phyloP scores from a whole-genome alignment of 192 early-diverging fungal genomes.

The Coemansia sp. region DNA sequence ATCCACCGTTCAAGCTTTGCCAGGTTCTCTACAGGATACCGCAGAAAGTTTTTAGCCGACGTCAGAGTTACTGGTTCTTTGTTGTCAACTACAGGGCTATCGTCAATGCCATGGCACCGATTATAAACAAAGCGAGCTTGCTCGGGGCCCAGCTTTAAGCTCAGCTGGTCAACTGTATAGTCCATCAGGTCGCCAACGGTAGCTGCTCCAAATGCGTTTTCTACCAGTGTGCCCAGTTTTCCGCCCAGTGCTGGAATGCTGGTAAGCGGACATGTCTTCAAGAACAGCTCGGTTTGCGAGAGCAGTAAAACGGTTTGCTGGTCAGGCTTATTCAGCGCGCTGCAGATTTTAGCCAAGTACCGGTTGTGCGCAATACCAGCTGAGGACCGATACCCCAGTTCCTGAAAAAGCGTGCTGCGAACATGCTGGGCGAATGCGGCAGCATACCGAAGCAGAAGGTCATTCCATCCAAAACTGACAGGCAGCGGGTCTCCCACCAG shows the following conservation, averaged over 20 bases:
- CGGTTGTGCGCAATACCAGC: constrained; percentile 84
- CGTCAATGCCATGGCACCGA: constrained; percentile 49
- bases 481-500: constrained; percentile 40
- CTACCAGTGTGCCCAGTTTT: constrained; percentile 74
- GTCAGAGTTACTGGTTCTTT: constrained; percentile 34
- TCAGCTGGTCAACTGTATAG: constrained; percentile 41
- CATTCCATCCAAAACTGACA: constrained; percentile 60
- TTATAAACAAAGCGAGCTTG: constrained; percentile 31
- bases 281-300: constrained; percentile 56
- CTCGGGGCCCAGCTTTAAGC: constrained; percentile 25
- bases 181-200: constrained; percentile 35
- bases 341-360: constrained; percentile 80
- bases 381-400: constrained; percentile 78
- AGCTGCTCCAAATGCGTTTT: constrained; percentile 53
- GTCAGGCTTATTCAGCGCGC: constrained; percentile 81
- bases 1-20: constrained; percentile 40
- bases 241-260: constrained; percentile 88
- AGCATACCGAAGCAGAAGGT: constrained; percentile 73
- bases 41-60: constrained; percentile 38
- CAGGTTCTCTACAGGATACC: constrained; percentile 18
- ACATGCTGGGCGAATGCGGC: constrained; percentile 68
- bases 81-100: constrained; percentile 35
- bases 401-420: constrained; percentile 58
- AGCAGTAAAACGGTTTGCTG: constrained; percentile 69
- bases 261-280: constrained; percentile 63